Evolutionary conservation across 129 eudicot species (phyloP).

Genomic region (Flaveria linearis): DNA sequence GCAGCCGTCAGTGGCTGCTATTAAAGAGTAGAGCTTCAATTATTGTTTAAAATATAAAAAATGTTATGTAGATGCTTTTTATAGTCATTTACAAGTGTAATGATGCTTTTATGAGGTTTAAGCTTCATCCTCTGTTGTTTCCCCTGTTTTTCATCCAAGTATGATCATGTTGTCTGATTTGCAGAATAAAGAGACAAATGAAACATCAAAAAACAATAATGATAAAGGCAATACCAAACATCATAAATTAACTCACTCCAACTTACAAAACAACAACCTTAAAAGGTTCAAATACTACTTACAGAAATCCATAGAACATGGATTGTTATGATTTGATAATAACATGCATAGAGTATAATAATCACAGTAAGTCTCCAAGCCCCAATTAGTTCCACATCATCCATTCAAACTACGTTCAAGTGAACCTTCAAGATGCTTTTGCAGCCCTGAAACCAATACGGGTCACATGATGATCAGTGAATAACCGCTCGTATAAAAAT

Average conservation of each 20-base stretch:
- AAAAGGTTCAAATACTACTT: conserved; percentile 1
- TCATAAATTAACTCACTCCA: conserved; percentile 15
- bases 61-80: not conserved
- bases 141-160: conserved; percentile 6
- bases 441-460: conserved; percentile 30
- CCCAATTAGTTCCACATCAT: conserved; percentile 2
- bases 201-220: conserved; percentile 6
- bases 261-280: conserved; percentile 28
- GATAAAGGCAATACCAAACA: not conserved
- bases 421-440: conserved; percentile 30
- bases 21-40: conserved; percentile 40
- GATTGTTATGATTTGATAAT: conserved; percentile 7
- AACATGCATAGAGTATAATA: conserved; percentile 27
- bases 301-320: conserved; percentile 13
- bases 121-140: conserved; percentile 8
- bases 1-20: conserved; percentile 60
- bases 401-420: conserved; percentile 25
- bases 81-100: conserved; percentile 23
- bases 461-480: conserved; percentile 7
- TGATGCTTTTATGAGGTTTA: conserved; percentile 15
- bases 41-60: not conserved
- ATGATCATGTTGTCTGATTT: conserved; percentile 6
- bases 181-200: not conserved
- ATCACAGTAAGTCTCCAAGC: conserved; percentile 30
- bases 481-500: not conserved